A percentile compares a stretch with the other conserved stretches of the same genome.
These are phyloP conservation scores for Zygoascus bituminiphila DNA, from an alignment of 805 yeast species.

Conservation along the genomic window DNA sequence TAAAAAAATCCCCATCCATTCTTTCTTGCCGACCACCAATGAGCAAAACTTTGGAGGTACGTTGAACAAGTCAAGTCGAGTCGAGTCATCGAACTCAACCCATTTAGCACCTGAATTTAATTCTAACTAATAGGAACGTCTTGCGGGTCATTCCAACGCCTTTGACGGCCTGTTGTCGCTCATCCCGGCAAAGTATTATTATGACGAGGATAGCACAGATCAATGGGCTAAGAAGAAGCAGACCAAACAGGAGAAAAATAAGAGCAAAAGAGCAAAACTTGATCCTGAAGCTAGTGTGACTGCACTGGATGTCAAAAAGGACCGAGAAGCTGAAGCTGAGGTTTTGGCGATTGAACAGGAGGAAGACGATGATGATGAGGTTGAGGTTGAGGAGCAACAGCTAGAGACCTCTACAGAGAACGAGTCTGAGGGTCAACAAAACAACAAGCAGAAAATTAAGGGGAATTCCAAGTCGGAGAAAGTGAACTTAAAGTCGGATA, in stretches of 20 bases:
- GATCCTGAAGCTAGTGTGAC: conserved; percentile 46
- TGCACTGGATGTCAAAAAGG: conserved; percentile 27
- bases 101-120: neutral
- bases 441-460: too few species aligned
- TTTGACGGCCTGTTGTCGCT: conserved; percentile 83
- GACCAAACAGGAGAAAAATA: conserved; percentile 51
- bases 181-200: conserved; percentile 90
- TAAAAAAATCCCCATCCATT: too few species aligned
- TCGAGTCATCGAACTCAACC: too few species aligned
- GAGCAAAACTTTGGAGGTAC: conserved; percentile 19
- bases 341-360: neutral
- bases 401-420: too few species aligned
- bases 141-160: conserved; percentile 34
- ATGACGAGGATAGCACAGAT: conserved; percentile 79
- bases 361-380: too few species aligned
- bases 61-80: too few species aligned
- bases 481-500: neutral
- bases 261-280: conserved; percentile 60
- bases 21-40: too few species aligned
- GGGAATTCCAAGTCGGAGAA: too few species aligned
- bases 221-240: conserved; percentile 88
- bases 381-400: too few species aligned
- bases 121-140: conserved; percentile 23
- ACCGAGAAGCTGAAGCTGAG: conserved; percentile 4
- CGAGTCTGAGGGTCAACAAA: too few species aligned